These are phyloP conservation scores for Pyricularia sp. DNA, from an alignment of 2,329 filamentous ascomycete species.

Conservation along the genomic window DNA sequence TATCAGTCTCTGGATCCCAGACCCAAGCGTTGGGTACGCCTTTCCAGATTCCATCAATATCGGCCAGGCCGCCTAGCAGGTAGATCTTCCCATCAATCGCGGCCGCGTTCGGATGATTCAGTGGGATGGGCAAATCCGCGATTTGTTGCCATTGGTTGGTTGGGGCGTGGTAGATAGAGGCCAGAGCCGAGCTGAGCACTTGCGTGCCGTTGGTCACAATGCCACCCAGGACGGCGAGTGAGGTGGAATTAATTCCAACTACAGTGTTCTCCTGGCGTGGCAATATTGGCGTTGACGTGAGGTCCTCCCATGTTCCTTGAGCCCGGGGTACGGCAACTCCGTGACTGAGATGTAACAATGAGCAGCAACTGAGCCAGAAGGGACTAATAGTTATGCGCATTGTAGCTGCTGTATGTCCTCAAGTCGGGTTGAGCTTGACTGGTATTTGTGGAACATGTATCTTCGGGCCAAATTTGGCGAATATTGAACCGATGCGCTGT, in stretches of 20 bases:
- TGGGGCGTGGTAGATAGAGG: slow-evolving; percentile 20
- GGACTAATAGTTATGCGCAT: not conserved
- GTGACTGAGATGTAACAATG: not conserved
- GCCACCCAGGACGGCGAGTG: slow-evolving; percentile 15
- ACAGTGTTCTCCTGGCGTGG: slow-evolving; percentile 17
- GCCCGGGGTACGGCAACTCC: not conserved
- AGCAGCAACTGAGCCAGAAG: not conserved
- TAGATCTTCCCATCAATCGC: slow-evolving; percentile 22
- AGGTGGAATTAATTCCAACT: slow-evolving; percentile 11
- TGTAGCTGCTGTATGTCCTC: not conserved
- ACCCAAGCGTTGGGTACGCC: slow-evolving; percentile 15
- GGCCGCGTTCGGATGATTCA: slow-evolving; percentile 25
- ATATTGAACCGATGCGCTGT: not conserved
- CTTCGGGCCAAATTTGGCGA: not conserved
- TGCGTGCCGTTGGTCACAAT: slow-evolving; percentile 11
- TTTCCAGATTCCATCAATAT: slow-evolving; percentile 13
- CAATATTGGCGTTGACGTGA: slow-evolving; percentile 12
- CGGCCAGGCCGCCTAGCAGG: slow-evolving; percentile 22
- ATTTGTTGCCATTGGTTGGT: slow-evolving; percentile 16
- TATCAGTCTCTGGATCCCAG: slow-evolving; percentile 15
- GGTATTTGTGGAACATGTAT: not conserved
- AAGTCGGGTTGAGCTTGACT: not conserved
- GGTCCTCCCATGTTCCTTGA: slow-evolving; percentile 10
- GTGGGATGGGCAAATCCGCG: slow-evolving; percentile 14
- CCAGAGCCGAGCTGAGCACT: slow-evolving; percentile 11